phyloP scores from a whole-genome alignment of 371 early-diverging fungal genomes.

The Dichotomocladium elegans region DNA sequence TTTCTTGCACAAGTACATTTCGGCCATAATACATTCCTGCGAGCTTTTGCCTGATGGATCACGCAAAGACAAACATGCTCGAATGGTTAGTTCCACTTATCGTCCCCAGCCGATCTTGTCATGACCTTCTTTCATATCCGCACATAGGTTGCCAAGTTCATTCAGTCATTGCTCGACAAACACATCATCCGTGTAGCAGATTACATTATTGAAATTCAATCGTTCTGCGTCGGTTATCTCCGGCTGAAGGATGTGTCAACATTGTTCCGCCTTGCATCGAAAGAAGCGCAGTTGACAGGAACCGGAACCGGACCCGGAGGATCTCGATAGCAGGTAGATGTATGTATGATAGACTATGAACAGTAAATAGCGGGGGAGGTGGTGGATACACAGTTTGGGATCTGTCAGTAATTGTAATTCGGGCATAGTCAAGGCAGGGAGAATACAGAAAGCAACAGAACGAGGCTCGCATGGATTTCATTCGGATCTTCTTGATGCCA shows the following conservation, averaged over 20 bases:
- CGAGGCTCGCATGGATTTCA: too few relatives aligned
- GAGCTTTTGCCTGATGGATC: conserved; percentile 52
- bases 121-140: background rate
- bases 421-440: too few relatives aligned
- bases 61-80: conserved; percentile 61
- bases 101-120: background rate
- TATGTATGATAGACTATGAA: too few relatives aligned
- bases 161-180: conserved; percentile 61
- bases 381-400: too few relatives aligned
- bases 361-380: too few relatives aligned
- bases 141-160: conserved; percentile 62
- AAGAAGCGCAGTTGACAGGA: conserved; percentile 17
- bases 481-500: too few relatives aligned
- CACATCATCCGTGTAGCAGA: conserved; percentile 51
- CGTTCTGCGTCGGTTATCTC: conserved; percentile 55
- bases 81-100: conserved; percentile 45
- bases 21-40: conserved; percentile 64
- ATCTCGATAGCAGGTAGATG: background rate
- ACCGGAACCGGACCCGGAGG: background rate
- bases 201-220: conserved; percentile 63
- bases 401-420: too few relatives aligned
- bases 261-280: conserved; percentile 28
- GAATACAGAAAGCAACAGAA: too few relatives aligned
- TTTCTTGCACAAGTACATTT: conserved; percentile 61
- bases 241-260: conserved; percentile 25